phyloP scores from a whole-genome alignment of 2,329 filamentous ascomycete species.

The Xylariaceae sp. region DNA sequence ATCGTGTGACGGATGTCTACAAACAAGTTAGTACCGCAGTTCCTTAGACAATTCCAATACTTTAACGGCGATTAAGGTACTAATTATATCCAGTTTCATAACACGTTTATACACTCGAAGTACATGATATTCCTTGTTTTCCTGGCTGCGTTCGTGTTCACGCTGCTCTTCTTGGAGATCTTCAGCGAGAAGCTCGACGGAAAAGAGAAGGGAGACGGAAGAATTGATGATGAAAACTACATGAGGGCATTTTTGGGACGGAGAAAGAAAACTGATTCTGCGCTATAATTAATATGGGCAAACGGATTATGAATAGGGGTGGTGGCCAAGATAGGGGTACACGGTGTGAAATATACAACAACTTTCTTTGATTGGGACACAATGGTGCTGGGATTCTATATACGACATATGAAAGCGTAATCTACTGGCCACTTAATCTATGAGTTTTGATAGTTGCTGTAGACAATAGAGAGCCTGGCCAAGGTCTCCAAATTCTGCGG shows the following conservation, averaged over 20 bases:
- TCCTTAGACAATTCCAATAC: not conserved
- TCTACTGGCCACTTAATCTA: too few relatives aligned
- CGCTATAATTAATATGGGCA: not conserved
- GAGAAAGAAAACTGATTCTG: not conserved
- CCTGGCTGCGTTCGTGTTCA: not conserved
- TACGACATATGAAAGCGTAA: too few relatives aligned
- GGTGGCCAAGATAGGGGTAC: not conserved
- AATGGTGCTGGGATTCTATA: too few relatives aligned
- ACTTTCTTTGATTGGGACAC: too few relatives aligned
- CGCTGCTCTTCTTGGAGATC: slow-evolving; percentile 1
- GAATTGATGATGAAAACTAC: not conserved
- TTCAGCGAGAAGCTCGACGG: not conserved
- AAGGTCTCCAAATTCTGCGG: too few relatives aligned
- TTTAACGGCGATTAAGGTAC: not conserved
- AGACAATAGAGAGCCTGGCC: too few relatives aligned
- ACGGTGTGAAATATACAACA: not conserved
- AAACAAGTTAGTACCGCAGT: not conserved
- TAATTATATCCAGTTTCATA: not conserved
- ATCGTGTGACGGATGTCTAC: not conserved
- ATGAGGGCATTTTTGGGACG: not conserved
- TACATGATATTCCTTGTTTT: not conserved
- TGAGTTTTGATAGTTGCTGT: too few relatives aligned
- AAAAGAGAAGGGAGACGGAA: not conserved
- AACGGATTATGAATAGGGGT: not conserved
- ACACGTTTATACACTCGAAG: not conserved